Percentiles rank a stretch among this genome's conserved stretches.
These are phyloP conservation scores for Lactarius akahatsu DNA, from an alignment of 768 basidiomycete genomes.

Conservation along the genomic window DNA sequence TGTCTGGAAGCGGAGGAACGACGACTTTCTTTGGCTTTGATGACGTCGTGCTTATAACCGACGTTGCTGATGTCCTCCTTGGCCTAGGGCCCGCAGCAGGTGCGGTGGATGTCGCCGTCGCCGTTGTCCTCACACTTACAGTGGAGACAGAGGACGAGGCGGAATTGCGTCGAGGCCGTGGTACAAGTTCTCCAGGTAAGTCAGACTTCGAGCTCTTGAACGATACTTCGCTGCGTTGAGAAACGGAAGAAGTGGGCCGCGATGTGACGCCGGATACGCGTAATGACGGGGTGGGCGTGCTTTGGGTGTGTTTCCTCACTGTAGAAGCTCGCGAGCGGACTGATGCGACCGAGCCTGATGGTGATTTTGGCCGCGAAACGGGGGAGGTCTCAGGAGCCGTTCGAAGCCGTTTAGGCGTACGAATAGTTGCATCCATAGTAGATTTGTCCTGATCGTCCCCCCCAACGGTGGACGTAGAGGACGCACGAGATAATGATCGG, in stretches of 20 bases:
- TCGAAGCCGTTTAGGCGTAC: constrained; percentile 19
- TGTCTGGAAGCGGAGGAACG: constrained; percentile 25
- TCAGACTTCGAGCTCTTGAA: constrained; percentile 49
- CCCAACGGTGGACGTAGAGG: constrained; percentile 23
- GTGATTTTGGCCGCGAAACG: constrained; percentile 28
- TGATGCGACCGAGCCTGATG: constrained; percentile 40
- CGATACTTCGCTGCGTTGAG: constrained; percentile 39
- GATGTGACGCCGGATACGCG: constrained; percentile 27
- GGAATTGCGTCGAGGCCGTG: constrained; percentile 36
- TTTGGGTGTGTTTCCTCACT: constrained; percentile 35
- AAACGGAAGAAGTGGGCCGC: constrained; percentile 32
- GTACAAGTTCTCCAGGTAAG: constrained; percentile 37
- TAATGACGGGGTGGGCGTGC: constrained; percentile 26
- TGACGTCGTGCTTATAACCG: constrained; percentile 23
- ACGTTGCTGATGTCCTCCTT: constrained; percentile 24
- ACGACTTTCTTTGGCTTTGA: constrained; percentile 20
- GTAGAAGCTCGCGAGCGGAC: constrained; percentile 42
- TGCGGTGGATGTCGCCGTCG: constrained; percentile 29
- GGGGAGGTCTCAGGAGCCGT: constrained; percentile 20
- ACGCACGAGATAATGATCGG: constrained; percentile 25
- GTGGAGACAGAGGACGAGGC: constrained; percentile 37
- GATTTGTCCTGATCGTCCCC: constrained; percentile 21
- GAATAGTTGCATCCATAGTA: background rate
- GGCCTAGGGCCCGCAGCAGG: constrained; percentile 23
- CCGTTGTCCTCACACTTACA: constrained; percentile 35